Percentiles rank a stretch among this genome's conserved stretches.
Evolutionary conservation across 2,329 filamentous ascomycete species (phyloP).

Genomic region (Escovopsis sp.): DNA sequence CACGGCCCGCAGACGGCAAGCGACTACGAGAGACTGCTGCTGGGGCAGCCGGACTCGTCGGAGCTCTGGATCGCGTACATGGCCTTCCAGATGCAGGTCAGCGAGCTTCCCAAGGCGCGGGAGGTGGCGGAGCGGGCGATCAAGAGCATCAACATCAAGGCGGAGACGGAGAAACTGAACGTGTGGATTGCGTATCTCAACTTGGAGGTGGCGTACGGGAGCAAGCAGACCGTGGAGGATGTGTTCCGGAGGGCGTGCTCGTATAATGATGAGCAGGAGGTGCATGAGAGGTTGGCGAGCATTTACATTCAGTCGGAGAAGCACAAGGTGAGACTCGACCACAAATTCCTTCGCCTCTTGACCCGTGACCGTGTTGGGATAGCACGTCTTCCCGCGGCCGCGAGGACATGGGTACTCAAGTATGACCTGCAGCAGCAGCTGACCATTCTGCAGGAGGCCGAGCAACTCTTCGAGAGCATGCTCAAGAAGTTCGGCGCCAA

Average conservation of each 20-base stretch:
- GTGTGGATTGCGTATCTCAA: conserved; percentile 93
- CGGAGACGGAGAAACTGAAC: conserved; percentile 86
- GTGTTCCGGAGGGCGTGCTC: conserved; percentile 86
- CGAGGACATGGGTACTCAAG: no score
- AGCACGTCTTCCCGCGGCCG: no score
- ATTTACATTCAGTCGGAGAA: conserved; percentile 92
- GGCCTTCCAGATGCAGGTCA: conserved; percentile 92
- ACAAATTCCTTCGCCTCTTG: no score
- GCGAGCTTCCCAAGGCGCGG: conserved; percentile 75
- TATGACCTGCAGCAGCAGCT: conserved; percentile 10
- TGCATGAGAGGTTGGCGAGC: conserved; percentile 77
- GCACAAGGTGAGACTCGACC: conserved; percentile 47
- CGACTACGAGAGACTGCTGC: conserved; percentile 85
- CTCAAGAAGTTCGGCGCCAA: conserved; percentile 79
- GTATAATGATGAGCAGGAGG: conserved; percentile 81
- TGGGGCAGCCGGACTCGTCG: conserved; percentile 88
- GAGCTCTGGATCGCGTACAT: conserved; percentile 93
- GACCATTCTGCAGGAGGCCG: conserved; percentile 54
- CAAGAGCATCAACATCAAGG: conserved; percentile 76
- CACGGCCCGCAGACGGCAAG: conserved; percentile 78
- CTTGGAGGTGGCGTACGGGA: conserved; percentile 81
- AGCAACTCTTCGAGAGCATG: conserved; percentile 72
- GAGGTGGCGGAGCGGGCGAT: conserved; percentile 84
- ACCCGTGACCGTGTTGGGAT: no score
- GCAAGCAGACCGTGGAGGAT: conserved; percentile 64